A percentile compares a stretch with the other conserved stretches of the same genome.
These are phyloP conservation scores for Moniliella sp. DNA, from an alignment of 1,284 basidiomycete species.

Conservation along the genomic window DNA sequence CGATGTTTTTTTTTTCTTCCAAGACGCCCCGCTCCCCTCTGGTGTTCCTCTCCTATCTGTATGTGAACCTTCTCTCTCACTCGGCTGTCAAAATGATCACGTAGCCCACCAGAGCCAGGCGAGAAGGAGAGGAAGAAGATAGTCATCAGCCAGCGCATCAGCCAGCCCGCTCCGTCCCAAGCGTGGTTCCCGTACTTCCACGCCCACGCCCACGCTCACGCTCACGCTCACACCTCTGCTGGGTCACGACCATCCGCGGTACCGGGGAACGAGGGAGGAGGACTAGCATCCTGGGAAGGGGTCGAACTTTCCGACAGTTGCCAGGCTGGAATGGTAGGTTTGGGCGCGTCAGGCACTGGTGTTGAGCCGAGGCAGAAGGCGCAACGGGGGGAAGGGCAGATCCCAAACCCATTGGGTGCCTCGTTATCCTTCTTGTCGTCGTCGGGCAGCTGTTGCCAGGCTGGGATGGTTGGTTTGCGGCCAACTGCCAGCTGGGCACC, in stretches of 20 bases:
- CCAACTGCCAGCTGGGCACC: conserved; percentile 31
- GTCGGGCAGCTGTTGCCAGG: not conserved
- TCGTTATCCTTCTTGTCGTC: not conserved
- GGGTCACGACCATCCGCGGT: conserved; percentile 1
- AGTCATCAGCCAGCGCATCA: not conserved
- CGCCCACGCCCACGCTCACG: not conserved
- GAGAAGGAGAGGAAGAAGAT: not conserved
- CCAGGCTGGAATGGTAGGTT: not conserved
- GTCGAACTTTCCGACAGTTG: not conserved
- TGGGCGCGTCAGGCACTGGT: not conserved
- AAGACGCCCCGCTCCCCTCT: no score
- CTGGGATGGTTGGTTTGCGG: conserved; percentile 4
- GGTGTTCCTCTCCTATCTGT: no score
- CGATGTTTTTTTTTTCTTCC: no score
- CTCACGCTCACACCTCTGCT: not conserved
- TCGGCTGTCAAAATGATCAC: no score
- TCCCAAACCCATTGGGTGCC: not conserved
- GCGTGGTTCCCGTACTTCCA: not conserved
- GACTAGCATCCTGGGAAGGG: not conserved
- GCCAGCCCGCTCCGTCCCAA: no score
- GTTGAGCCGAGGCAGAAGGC: not conserved
- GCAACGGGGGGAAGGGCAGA: not conserved
- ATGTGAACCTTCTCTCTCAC: no score
- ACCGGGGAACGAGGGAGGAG: not conserved
- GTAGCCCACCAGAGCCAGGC: no score